Percentiles rank a stretch among this genome's conserved stretches.
phyloP scores from a whole-genome alignment of 1,284 basidiomycete genomes.

The Ceratobasidium sp. region DNA sequence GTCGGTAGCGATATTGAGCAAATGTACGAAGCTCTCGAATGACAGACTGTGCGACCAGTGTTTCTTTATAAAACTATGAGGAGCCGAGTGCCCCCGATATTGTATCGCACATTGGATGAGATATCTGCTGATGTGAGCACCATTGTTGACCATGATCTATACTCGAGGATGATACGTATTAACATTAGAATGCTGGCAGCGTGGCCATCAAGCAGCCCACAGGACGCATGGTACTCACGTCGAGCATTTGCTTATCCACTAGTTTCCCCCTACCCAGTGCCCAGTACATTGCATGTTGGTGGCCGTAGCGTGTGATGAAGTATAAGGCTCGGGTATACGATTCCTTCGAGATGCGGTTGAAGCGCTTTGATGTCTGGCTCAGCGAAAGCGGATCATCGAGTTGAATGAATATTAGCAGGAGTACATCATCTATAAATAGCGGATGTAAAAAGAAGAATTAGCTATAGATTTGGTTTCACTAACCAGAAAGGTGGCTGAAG shows the following conservation, averaged over 20 bases:
- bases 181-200: background rate
- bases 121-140: slow-evolving; percentile 75
- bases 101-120: slow-evolving; percentile 74
- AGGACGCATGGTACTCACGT: slow-evolving; percentile 58
- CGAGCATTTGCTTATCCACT: slow-evolving; percentile 66
- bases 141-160: slow-evolving; percentile 71
- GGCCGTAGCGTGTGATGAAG: slow-evolving; percentile 72
- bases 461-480: slow-evolving; percentile 1
- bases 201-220: slow-evolving; percentile 12
- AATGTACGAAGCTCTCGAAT: slow-evolving; percentile 64
- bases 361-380: slow-evolving; percentile 62
- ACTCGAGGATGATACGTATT: background rate
- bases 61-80: slow-evolving; percentile 69
- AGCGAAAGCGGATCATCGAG: slow-evolving; percentile 66
- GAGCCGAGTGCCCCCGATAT: slow-evolving; percentile 71
- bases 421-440: slow-evolving; percentile 62
- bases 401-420: slow-evolving; percentile 73
- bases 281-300: slow-evolving; percentile 69
- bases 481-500: slow-evolving; percentile 35
- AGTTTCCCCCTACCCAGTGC: slow-evolving; percentile 70
- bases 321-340: slow-evolving; percentile 74
- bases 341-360: slow-evolving; percentile 67
- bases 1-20: slow-evolving; percentile 62
- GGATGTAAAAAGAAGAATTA: background rate
- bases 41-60: slow-evolving; percentile 69